phyloP scores from a whole-genome alignment of 2,329 filamentous ascomycete genomes.

The Beauveria sp. region DNA sequence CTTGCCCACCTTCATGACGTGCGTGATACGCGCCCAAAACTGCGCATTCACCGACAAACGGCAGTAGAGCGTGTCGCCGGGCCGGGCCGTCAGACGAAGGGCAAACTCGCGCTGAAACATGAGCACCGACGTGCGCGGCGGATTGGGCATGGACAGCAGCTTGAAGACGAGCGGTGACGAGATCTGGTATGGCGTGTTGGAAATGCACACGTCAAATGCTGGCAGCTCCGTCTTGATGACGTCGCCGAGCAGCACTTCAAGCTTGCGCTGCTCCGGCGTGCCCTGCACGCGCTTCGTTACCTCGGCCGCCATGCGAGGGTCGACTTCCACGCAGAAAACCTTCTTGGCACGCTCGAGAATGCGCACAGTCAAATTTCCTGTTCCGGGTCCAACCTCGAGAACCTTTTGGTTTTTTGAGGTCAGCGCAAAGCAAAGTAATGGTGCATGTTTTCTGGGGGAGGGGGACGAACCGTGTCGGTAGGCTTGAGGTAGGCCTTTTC shows the following conservation, averaged over 20 bases:
- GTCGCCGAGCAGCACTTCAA: constrained; percentile 86
- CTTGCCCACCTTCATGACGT: constrained; percentile 87
- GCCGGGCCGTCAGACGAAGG: constrained; percentile 77
- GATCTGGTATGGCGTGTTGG: constrained; percentile 65
- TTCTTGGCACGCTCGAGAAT: constrained; percentile 85
- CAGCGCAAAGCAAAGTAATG: no score
- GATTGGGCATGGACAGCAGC: constrained; percentile 71
- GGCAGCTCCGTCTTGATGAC: constrained; percentile 72
- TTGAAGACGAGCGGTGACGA: constrained; percentile 88
- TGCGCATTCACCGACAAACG: constrained; percentile 89
- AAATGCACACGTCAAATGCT: constrained; percentile 78
- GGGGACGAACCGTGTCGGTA: constrained; percentile 60
- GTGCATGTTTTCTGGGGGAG: no score
- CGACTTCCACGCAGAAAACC: constrained; percentile 78
- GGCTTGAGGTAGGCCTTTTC: constrained; percentile 82
- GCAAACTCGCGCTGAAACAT: constrained; percentile 98
- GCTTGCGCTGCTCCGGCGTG: constrained; percentile 70
- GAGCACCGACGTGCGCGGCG: constrained; percentile 77
- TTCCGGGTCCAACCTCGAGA: constrained; percentile 83
- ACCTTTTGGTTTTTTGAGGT: no score
- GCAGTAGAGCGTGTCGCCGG: constrained; percentile 82
- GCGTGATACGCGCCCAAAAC: constrained; percentile 64
- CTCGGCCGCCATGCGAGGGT: constrained; percentile 94
- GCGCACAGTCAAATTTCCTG: constrained; percentile 79
- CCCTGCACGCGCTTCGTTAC: constrained; percentile 90